Base-by-base conservation (phyloP, 352 stramenopile genomes). In the Globisporangium viniferum region DNA sequence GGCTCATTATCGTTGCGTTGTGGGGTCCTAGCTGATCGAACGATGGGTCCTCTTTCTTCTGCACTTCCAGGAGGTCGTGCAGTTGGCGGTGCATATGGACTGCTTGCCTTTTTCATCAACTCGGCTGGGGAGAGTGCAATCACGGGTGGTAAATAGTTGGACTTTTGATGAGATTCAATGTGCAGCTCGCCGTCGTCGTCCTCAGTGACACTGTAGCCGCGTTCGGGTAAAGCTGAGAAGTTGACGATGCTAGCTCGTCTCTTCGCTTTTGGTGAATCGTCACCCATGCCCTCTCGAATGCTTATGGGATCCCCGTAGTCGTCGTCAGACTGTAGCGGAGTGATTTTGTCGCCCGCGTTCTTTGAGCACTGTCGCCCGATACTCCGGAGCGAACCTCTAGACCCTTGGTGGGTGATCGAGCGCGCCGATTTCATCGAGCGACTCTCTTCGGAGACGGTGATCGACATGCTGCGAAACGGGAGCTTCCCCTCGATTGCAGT, bases 71-170 rank as follows among this genome's bases (percentile, higher is more conserved):
- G 55, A 41, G 55, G 55, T 22, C 55, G 55, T 20, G 55, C 55
- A 41, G 24, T 29, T 14, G 59, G 59, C 20, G 59, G 22, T 18
- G 41, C 44, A 31, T 64, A 64, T 31, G 65, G 75, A 35, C 69
- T 76, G 5, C 69, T 86, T 14, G 75, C 73, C 60, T 83, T 90
- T 62, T 78, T 79, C n/a, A 87, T 60, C 5, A 89, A 55, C 62
- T 89, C 74, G 20, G 81, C 75, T 5, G 83, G 76, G 35, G 77
- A 81, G 3, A 91, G 54, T 0, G 79, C 75, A 29, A 88, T 71
- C 7, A 85, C 79, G 18, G 77, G 70, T 15, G 66, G 6, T 18
- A 27, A 31, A 33, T 60, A 36, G 0, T 59, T 22, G 1, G 51
- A n/a, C 3, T 63, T 63, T 9, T 35, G 35, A 7, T 36, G 35